Evolutionary conservation across 2,329 filamentous ascomycete genomes (phyloP), one percentile per base, ranked within the genome.

Genomic region (Ascochyta pisi): DNA sequence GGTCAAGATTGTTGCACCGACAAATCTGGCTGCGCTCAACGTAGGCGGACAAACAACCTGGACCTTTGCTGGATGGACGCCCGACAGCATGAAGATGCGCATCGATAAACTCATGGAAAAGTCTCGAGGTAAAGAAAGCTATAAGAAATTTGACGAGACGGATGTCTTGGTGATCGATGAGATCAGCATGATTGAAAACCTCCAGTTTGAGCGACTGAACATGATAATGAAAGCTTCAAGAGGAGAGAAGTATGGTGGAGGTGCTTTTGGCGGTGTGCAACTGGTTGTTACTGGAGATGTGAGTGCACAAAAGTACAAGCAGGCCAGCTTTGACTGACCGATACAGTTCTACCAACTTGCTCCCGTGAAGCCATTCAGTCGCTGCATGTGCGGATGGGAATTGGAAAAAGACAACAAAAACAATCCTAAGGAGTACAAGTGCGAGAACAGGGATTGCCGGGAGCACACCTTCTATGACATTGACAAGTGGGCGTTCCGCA

Each of bases 151-250:
- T 1, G 63, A 19, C 0, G 29, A 68, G 0, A 84, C 82, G 0
- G 77, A 88, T 45, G 81, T 86, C 0, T 76, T 89, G 1, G 79
- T 89, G 23, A 84, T 89, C 15, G 86, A 89, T 61, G 87, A 89
- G 69, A 84, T 89, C 54, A 86, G 82, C 58, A 89, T 89, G 86
- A 78, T 88, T 0, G 83, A 86, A 45, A 84, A 81, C 50, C 67
- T 79, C 6, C 76, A 81, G 43, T 81, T 86, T 26, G 79, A 84
- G 54, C 78, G 84, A 12, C 69, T 67, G 12, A 82, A 83, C 53
- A 67, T 63, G 3, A 64, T 84, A 3, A 79, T 81, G 74, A 82
- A 83, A 55, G 68, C 60, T 23, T 73, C 73, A 2, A 63, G 73
- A 39, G 50, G 51, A 6, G 40, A 54, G 4, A 54, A 52, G 19